Base-by-base conservation (phyloP, 768 basidiomycete genomes). In the Macrocybe gigantea region DNA sequence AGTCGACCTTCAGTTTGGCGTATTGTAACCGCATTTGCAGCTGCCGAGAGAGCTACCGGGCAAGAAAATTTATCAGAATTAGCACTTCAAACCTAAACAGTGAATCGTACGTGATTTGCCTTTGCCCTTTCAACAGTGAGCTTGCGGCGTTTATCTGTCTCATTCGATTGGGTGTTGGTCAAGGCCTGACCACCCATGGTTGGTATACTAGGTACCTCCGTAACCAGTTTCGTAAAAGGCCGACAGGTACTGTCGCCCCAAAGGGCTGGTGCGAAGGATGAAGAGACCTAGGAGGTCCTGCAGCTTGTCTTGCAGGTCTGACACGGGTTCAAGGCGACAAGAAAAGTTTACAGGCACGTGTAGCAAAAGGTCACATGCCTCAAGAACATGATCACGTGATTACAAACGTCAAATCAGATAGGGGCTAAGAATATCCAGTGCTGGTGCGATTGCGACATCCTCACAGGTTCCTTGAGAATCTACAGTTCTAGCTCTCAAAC, bases 1-100 rank as follows among this genome's bases (percentile, higher is more conserved):
- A 76, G 53, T 89, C 85, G 42, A 89, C 86, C 59, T 89, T 89
- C 49, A 89, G 68, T 59, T 77, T 73, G 10, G 87, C 87, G 56
- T 88, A 89, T 57, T 85, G 86, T 12, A 89, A 68, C 22, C 87
- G 77, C 64, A 85, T 72, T 57, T 83, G 83, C 15, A 89, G 70
- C 52, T 88, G 85, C 52, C 82, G 73, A 3, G 82, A 81, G 29
- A 88, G 72, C 87, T 88, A 22, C 22, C 1, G 54, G 36, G 48
- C 15, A 51, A 30, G 38, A 43, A 34, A 34, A 38, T 38, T 38
- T 46, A 15, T 36, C 32, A 12, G 29, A 38, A 32, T 31, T 30
- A 45, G 38, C 15, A 45, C 11, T 14, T 44, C 9, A 43, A 38
- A 37, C 34, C 13, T 6, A 35, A 7, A 13, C 3, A 31, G 36